phyloP scores from a whole-genome alignment of 441 rosid genomes.

The Pelargonium citronellum region DNA sequence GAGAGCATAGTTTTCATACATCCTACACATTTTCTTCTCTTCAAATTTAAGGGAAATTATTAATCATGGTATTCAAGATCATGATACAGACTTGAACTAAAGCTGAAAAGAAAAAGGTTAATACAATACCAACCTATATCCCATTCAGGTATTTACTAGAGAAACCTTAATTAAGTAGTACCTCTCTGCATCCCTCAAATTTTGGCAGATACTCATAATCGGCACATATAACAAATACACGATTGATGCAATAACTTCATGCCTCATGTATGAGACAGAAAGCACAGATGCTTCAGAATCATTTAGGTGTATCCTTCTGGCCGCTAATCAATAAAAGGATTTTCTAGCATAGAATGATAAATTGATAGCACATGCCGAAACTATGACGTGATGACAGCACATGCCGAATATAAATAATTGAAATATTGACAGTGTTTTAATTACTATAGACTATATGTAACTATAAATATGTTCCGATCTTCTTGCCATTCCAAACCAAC shows the following conservation, averaged over 20 bases:
- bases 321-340: constrained; percentile 11
- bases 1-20: neutral
- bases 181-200: neutral
- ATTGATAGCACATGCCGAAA: neutral
- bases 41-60: neutral
- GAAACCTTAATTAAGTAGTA: constrained; percentile 13
- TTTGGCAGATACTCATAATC: neutral
- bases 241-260: constrained; percentile 11
- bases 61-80: neutral
- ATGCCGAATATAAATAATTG: neutral
- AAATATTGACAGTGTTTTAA: neutral
- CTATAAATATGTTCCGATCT: neutral
- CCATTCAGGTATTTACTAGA: constrained; percentile 5
- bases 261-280: constrained; percentile 9
- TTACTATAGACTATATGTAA: neutral
- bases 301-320: constrained; percentile 11
- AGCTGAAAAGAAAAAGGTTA: constrained; percentile 9
- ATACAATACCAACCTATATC: neutral
- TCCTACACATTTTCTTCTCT: neutral
- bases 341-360: constrained; percentile 18
- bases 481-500: neutral
- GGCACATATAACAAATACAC: constrained; percentile 8
- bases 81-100: neutral
- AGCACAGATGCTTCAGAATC: neutral
- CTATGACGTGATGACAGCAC: neutral